These are phyloP conservation scores for Dioscorea zingiberensis DNA, from an alignment of 106 monocot genomes.

Conservation along the genomic window DNA sequence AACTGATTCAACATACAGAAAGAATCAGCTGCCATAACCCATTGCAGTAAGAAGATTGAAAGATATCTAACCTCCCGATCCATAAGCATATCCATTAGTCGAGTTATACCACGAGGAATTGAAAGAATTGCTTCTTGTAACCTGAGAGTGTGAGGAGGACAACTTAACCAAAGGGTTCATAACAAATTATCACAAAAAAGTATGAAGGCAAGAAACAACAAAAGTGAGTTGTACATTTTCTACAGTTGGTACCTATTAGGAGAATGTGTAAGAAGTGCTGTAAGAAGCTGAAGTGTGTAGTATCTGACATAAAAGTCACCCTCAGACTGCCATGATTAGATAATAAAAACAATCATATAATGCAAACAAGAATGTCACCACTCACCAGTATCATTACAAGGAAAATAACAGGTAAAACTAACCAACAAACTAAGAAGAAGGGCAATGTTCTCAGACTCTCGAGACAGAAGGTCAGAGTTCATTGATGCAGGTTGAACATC, in stretches of 20 bases:
- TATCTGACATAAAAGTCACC: conserved; percentile 96
- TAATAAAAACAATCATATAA: background rate
- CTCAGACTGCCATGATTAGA: conserved; percentile 53
- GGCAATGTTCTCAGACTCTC: conserved; percentile 89
- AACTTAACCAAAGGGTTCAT: background rate
- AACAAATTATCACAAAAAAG: background rate
- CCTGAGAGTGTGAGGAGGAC: conserved; percentile 29
- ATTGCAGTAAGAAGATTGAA: too few relatives aligned
- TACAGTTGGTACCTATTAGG: conserved; percentile 59
- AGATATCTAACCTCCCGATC: conserved; percentile 78
- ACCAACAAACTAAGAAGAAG: conserved; percentile 93
- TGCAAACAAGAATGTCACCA: background rate
- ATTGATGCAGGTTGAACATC: conserved; percentile 80
- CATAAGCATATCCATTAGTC: conserved; percentile 99
- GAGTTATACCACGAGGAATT: conserved; percentile 87
- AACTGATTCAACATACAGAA: too few relatives aligned
- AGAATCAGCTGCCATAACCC: too few relatives aligned
- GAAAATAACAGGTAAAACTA: conserved; percentile 12
- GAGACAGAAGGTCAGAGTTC: conserved; percentile 87
- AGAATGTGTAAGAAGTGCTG: conserved; percentile 87
- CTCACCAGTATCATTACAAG: background rate
- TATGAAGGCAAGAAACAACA: background rate
- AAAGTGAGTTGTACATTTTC: background rate
- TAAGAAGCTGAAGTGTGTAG: conserved; percentile 97
- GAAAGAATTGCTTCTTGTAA: conserved; percentile 96